Conservation (phyloP, 208 protist species). For the Acanthamoeba royreba region DNA sequence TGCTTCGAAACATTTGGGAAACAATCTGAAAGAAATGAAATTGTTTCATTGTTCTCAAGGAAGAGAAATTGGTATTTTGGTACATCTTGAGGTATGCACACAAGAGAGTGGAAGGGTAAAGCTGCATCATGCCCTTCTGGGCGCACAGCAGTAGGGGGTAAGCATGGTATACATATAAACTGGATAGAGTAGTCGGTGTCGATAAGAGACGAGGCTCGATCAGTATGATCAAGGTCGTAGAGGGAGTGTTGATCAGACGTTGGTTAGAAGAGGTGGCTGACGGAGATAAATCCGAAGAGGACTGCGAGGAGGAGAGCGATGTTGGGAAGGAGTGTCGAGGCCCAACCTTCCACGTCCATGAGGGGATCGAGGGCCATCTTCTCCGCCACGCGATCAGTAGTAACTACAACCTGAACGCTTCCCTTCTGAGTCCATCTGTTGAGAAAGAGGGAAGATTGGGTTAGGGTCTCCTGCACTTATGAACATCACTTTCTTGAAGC, state of each 20-base stretch:
- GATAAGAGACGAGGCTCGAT: too few species aligned
- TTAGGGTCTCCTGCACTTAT: not conserved
- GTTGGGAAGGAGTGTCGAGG: not conserved
- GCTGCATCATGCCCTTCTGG: too few species aligned
- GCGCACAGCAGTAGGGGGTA: too few species aligned
- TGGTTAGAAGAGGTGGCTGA: not conserved
- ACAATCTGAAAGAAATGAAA: too few species aligned
- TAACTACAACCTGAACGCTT: constrained; percentile 12
- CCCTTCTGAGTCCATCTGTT: constrained; percentile 33
- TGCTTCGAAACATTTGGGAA: too few species aligned
- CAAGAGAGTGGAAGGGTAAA: too few species aligned
- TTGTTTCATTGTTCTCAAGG: too few species aligned
- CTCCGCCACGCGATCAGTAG: not conserved
- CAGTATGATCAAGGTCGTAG: not conserved
- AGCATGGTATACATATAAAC: too few species aligned
- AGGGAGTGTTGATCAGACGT: too few species aligned
- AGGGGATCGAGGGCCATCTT: constrained; percentile 1
- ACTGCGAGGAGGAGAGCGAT: not conserved
- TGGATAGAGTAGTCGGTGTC: too few species aligned
- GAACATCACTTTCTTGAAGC: not conserved
- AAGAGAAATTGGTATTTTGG: too few species aligned
- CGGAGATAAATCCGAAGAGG: not conserved
- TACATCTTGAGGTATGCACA: too few species aligned
- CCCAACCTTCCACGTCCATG: constrained; percentile 20
- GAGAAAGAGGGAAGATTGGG: not conserved